Evolutionary conservation across 2,329 filamentous ascomycete species (phyloP).

Genomic region (Calonectria pseudoreteaudii): DNA sequence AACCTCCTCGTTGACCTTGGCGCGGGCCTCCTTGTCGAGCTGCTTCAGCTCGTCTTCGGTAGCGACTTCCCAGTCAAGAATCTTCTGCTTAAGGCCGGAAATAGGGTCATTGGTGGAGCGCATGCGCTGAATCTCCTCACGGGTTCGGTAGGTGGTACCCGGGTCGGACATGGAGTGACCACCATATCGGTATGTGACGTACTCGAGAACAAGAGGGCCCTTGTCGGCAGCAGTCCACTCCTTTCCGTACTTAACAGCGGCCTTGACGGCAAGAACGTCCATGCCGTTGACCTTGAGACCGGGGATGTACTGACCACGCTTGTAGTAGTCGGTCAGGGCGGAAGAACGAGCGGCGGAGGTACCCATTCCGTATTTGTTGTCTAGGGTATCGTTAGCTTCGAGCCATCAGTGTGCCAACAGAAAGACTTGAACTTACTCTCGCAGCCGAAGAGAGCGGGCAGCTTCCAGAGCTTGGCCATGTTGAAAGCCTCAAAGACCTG

Average conservation of each 20-base stretch:
- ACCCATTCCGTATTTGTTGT: slow-evolving; percentile 99
- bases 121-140: slow-evolving; percentile 99
- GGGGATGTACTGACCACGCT: slow-evolving; percentile 99
- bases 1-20: slow-evolving; percentile 89
- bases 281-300: slow-evolving; percentile 99
- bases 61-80: slow-evolving; percentile 93
- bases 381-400: slow-evolving; percentile 58
- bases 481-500: slow-evolving; percentile 99
- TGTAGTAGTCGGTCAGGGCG: slow-evolving; percentile 99
- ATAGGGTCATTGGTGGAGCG: slow-evolving; percentile 98
- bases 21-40: slow-evolving; percentile 93
- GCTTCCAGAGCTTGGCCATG: slow-evolving; percentile 99
- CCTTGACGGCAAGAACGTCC: slow-evolving; percentile 98
- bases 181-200: slow-evolving; percentile 99
- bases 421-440: slow-evolving; percentile 79
- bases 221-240: slow-evolving; percentile 85
- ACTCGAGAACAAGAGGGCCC: slow-evolving; percentile 96
- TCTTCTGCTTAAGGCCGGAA: slow-evolving; percentile 96
- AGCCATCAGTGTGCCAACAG: not conserved
- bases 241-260: slow-evolving; percentile 93
- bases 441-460: slow-evolving; percentile 95
- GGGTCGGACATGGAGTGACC: slow-evolving; percentile 99
- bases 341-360: slow-evolving; percentile 94
- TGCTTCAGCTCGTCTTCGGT: slow-evolving; percentile 95
- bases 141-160: slow-evolving; percentile 98